These are phyloP conservation scores for Trichosporon coremiiforme DNA, from an alignment of 1,284 basidiomycete species.

Conservation along the genomic window DNA sequence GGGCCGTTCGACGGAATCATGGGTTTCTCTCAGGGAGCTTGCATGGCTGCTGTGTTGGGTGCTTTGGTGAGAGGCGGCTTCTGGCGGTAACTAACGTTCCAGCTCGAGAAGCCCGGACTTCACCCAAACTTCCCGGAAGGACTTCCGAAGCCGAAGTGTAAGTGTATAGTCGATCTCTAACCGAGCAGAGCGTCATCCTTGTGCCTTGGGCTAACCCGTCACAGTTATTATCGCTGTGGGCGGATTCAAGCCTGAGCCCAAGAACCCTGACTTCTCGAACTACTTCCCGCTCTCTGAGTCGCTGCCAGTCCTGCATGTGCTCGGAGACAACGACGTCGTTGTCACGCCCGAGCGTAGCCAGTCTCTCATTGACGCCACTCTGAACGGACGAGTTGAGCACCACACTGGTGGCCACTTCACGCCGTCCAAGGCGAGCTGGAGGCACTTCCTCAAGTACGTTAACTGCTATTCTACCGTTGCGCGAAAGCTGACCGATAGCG, in stretches of 20 bases:
- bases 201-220: too few relatives aligned
- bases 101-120: conserved; percentile 63
- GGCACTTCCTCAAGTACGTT: conserved; percentile 55
- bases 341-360: conserved; percentile 72
- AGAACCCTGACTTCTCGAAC: conserved; percentile 59
- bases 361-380: conserved; percentile 64
- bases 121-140: conserved; percentile 67
- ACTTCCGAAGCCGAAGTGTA: conserved; percentile 66
- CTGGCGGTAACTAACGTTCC: conserved; percentile 21
- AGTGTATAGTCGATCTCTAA: conserved; percentile 58
- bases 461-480: background rate
- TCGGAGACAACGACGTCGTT: conserved; percentile 78
- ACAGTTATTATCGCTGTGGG: conserved; percentile 63
- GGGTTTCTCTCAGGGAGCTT: conserved; percentile 83
- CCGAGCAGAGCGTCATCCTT: conserved; percentile 25
- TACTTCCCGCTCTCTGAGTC: conserved; percentile 54
- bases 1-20: conserved; percentile 67
- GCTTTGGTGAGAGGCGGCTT: conserved; percentile 63
- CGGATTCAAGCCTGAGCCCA: conserved; percentile 49
- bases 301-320: conserved; percentile 77
- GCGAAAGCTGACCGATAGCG: conserved; percentile 33
- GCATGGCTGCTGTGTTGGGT: conserved; percentile 71
- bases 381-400: conserved; percentile 50
- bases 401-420: conserved; percentile 57
- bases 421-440: conserved; percentile 54